Evolutionary conservation across 176 grass and related monocot species (phyloP).

Genomic region (Carex cristatella): DNA sequence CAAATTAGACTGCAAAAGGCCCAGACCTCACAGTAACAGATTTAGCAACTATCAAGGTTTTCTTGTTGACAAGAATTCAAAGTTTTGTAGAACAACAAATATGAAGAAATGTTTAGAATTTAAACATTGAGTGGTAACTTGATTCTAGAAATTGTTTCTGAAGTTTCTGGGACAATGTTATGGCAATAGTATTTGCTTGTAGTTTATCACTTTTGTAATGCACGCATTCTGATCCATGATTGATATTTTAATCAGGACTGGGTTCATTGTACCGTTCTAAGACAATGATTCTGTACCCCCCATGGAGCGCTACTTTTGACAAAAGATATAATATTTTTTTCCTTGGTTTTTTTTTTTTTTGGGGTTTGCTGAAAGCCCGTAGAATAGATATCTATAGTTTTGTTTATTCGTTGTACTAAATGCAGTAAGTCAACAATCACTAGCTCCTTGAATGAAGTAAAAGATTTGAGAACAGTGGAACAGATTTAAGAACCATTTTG

Average conservation of each 20-base stretch:
- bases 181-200: not conserved
- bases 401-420: not conserved
- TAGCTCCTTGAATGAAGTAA: not conserved
- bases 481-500: not conserved
- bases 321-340: not conserved
- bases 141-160: not conserved
- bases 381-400: not conserved
- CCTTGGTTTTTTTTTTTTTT: not conserved
- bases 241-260: not conserved
- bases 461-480: not conserved
- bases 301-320: not conserved
- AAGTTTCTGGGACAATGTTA: not conserved
- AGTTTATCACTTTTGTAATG: not conserved
- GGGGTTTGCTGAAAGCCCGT: not conserved
- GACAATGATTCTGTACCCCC: slow-evolving; percentile 20
- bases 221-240: not conserved
- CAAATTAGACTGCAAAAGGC: no score
- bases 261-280: slow-evolving; percentile 11
- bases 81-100: not conserved
- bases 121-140: not conserved
- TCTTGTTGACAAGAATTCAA: not conserved
- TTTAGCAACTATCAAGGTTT: not conserved
- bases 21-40: not conserved
- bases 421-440: not conserved
- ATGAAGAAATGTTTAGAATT: not conserved